Base-by-base conservation (phyloP, 192 early-diverging fungal genomes). In the Gonapodya prolifera region DNA sequence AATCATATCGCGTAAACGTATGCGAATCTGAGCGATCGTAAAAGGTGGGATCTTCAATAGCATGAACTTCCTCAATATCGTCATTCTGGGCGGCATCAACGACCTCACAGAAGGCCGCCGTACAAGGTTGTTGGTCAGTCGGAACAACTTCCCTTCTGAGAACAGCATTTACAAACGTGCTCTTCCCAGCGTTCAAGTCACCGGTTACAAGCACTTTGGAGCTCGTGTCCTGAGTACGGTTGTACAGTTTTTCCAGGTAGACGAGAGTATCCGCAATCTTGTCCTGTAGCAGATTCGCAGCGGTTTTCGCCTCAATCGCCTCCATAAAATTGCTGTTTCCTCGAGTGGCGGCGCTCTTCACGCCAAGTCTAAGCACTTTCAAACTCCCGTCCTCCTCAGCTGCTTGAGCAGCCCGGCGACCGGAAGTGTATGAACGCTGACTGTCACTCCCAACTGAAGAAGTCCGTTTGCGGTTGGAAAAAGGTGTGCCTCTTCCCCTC, bases 171-270 rank as follows among this genome's bases (percentile, higher is more conserved):
- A 99, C 96, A 80, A 99, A 94, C 2, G 98, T 98, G 45, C 90
- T 92, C 84, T 99, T 99, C 70, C 98, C 98, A 13, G 96, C 95
- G 79, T 99, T 99, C 77, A 99, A 83, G 83, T 99, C 98, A 75
- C 98, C 98, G 17, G 96, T 97, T 70, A 99, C 95, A 28, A 99
- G 84, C 8, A 99, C 95, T 83, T 94, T 94, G 45, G 95, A 96
- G 31, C 91, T 91, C 74, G 89, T 93, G 85, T 99, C 98, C 1
- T 90, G 86, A 31, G 98, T 92, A 35, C 98, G 92, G 34, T 88
- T 84, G 77, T 92, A 83, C 34, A 99, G 91, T 77, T 91, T 93
- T 80, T 93, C 90, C 34, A 97, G 87, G 79, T 98, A 91, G 33
- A 86, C 85, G 76, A 85, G 82, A 81, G 89, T 88, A 82, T 93